phyloP scores from a whole-genome alignment of 495 filamentous ascomycete genomes.

The Geoglossum glabrum region DNA sequence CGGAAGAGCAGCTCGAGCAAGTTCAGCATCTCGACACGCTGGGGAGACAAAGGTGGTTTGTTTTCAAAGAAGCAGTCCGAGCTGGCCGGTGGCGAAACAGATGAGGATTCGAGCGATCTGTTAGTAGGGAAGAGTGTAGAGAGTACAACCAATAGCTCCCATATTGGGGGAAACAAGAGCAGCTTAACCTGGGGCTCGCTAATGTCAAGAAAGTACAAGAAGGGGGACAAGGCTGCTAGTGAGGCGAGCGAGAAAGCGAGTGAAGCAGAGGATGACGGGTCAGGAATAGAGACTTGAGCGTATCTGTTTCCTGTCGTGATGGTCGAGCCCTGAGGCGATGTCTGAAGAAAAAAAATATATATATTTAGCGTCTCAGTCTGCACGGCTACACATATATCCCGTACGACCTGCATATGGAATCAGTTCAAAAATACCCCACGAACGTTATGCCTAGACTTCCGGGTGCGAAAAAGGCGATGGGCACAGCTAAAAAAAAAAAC shows the following conservation, averaged over 20 bases:
- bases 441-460: too few relatives aligned
- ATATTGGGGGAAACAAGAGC: not conserved
- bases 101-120: conserved; percentile 2
- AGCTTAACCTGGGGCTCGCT: conserved; percentile 1
- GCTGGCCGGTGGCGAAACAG: not conserved
- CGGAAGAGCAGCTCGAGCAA: conserved; percentile 65
- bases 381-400: too few relatives aligned
- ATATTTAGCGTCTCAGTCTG: too few relatives aligned
- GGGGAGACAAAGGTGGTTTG: conserved; percentile 41
- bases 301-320: not conserved
- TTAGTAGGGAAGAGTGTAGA: conserved; percentile 3
- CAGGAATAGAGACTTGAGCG: not conserved
- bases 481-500: too few relatives aligned
- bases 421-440: too few relatives aligned
- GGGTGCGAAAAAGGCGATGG: too few relatives aligned
- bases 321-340: too few relatives aligned
- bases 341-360: too few relatives aligned
- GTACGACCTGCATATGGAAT: too few relatives aligned
- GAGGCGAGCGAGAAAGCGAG: conserved; percentile 2
- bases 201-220: conserved; percentile 1
- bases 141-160: not conserved
- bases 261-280: not conserved
- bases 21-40: conserved; percentile 39
- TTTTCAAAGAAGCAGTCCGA: conserved; percentile 39
- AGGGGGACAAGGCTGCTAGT: not conserved